Base-by-base conservation (phyloP, 2,329 filamentous ascomycete genomes). In the Microdochium nivale region DNA sequence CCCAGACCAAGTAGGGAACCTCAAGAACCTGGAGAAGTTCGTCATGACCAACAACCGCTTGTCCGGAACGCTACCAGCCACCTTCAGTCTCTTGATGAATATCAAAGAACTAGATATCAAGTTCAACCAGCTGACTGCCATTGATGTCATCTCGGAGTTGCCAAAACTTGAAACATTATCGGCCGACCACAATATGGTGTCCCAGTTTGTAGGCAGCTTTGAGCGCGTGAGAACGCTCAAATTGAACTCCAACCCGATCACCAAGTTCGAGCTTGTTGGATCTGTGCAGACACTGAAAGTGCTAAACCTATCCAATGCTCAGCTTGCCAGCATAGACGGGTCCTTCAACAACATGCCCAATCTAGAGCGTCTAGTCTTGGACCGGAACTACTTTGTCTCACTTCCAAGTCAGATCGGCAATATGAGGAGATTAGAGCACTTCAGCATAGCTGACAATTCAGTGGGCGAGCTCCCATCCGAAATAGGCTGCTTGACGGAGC, bases 11-110 rank as follows among this genome's bases (percentile, higher is more conserved):
- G 88, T 99, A 57, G 89, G 90, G 7, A 82, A 83, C 51, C 71
- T 99, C 53, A 82, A 78, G 53, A 88, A 84, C 51, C 72, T 99
- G 35, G 94, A 97, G 68, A 84, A 91, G 56, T 79, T 99, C 27
- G 90, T 94, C 72, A 92, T 96, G 59, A 97, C 94, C 2, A 99
- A 99, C 71, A 99, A 99, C 69, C 85, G 87, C 54, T 74, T 99
- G 14, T 79, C 80, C 21, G 88, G 88, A 2, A 77, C 84, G 7
- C 82, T 97, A 33, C 88, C 90, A 9, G 72, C 79, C 1, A 80
- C 83, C 0, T 88, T 97, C 62, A 80, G 76, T 55, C 76, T 86
- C n/a, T 72, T 97, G 8, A 71, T 79, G 47, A 95, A 80, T 61
- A 74, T 99, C 50, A 89, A 89, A 55, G 92, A 97, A 68, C 82